Conservation (phyloP, 495 filamentous ascomycete species). For the Sordaria brevicollis region DNA sequence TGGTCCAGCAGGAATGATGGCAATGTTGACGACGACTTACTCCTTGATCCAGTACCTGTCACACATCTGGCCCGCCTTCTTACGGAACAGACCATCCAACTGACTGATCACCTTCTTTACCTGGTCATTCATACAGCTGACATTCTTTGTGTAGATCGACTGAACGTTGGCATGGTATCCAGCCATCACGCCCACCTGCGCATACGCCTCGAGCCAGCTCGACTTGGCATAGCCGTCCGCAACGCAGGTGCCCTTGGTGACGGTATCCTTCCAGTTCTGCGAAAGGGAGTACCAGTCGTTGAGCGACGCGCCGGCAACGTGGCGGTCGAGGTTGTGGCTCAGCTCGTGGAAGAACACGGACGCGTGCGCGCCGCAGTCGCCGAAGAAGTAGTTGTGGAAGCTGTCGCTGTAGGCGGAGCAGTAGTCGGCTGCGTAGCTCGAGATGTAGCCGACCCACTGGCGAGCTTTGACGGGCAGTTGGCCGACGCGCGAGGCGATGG, state of each 20-base stretch:
- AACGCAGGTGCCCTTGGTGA: not conserved
- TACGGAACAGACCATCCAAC: not conserved
- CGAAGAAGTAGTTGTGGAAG: not conserved
- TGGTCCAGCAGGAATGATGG: not conserved
- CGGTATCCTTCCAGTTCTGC: not conserved
- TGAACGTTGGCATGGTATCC: not conserved
- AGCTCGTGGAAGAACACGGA: not conserved
- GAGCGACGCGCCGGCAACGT: not conserved
- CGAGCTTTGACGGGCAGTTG: not conserved
- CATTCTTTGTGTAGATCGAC: not conserved
- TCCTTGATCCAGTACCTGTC: not conserved
- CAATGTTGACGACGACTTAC: not conserved
- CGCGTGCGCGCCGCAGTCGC: not conserved
- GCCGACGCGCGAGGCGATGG: not conserved
- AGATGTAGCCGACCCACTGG: not conserved
- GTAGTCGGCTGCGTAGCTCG: not conserved
- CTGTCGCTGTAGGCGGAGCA: not conserved
- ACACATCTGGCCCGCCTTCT: not conserved
- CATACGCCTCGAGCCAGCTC: not conserved
- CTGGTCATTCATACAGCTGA: not conserved
- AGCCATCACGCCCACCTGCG: not conserved
- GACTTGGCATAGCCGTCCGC: not conserved
- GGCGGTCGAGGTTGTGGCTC: not conserved
- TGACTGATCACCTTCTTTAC: not conserved
- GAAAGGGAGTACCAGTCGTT: not conserved